Evolutionary conservation across 140 eudicot genomes (phyloP), one percentile per base, ranked within the genome.

Genomic region (Stevia rebaudiana): DNA sequence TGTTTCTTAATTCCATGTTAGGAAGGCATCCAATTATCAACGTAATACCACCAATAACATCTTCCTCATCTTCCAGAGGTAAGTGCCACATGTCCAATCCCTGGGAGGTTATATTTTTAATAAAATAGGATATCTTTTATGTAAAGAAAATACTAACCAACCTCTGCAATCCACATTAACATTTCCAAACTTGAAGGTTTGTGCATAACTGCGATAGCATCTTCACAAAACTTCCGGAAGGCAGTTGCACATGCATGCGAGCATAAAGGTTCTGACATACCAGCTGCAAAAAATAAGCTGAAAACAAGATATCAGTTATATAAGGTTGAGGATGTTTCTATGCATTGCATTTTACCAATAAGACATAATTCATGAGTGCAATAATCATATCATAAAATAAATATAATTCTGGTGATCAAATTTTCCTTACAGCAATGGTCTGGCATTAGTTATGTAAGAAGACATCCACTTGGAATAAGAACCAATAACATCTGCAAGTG

Each of bases 381-480:
- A n/a, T n/a, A n/a, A n/a, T 16, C 7, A 12, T 15, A n/a, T 10
- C 22, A 13, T 40, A 36, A 13, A 28, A 28, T 28, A 28, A 28
- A 28, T 1, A 1, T 30, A 11, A 42, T 68, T 58, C 48, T 15
- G 19, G 8, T 23, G 54, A 53, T 39, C 22, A 58, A 53, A 63
- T 18, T 17, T 11, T 53, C 68, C 86, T 83, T 86, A 92, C 98
- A 92, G 74, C 68, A 92, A 67, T 60, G 86, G 80, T 60, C 92
- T 83, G 61, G 84, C 79, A 71, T 78, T 66, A 49, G 87, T 71
- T 72, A 72, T 78, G 58, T 75, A 72, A 63, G 84, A 69, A 50
- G 95, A 83, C 43, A 92, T 74, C 95, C 94, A 83, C 82, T 81
- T 88, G 35, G 96, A 90, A 81, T 88, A 92, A 28, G 98, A 92